phyloP scores from a whole-genome alignment of 108 stramenopile genomes.

The Cylindrotheca fusiformis region DNA sequence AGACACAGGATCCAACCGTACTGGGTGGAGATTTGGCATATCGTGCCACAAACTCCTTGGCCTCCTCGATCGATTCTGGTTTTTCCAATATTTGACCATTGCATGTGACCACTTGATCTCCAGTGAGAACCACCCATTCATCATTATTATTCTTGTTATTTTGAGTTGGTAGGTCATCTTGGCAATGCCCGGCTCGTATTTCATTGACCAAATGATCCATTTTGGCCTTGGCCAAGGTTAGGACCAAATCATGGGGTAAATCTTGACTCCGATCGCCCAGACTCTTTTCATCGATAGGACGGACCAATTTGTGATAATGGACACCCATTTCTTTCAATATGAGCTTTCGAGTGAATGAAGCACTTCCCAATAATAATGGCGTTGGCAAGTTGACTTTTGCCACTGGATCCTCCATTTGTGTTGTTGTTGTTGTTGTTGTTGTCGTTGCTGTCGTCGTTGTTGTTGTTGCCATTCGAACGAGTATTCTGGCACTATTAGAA shows the following conservation, averaged over 20 bases:
- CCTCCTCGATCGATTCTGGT: conserved; percentile 63
- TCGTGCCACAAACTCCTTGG: conserved; percentile 50
- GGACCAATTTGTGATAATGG: conserved; percentile 51
- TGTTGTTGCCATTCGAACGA: no score
- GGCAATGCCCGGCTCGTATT: conserved; percentile 36
- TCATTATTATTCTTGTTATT: neutral
- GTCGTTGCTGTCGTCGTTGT: no score
- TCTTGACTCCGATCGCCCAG: conserved; percentile 60
- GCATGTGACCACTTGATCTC: conserved; percentile 84
- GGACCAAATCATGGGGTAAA: conserved; percentile 49
- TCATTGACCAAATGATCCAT: conserved; percentile 60
- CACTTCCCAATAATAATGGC: conserved; percentile 73
- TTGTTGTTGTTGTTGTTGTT: no score
- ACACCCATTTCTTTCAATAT: conserved; percentile 82
- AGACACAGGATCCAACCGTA: conserved; percentile 74
- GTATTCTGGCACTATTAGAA: no score
- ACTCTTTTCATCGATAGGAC: conserved; percentile 76
- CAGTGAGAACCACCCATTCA: conserved; percentile 70
- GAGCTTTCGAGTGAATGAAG: conserved; percentile 79
- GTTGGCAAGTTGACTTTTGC: conserved; percentile 40
- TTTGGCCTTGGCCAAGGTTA: conserved; percentile 69
- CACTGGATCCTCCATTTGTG: conserved; percentile 10
- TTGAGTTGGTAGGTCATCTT: conserved; percentile 37
- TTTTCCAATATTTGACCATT: conserved; percentile 73
- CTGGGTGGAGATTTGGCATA: conserved; percentile 59